Evolutionary conservation across 352 stramenopile genomes (phyloP).

Genomic region (Lagenidium giganteum): DNA sequence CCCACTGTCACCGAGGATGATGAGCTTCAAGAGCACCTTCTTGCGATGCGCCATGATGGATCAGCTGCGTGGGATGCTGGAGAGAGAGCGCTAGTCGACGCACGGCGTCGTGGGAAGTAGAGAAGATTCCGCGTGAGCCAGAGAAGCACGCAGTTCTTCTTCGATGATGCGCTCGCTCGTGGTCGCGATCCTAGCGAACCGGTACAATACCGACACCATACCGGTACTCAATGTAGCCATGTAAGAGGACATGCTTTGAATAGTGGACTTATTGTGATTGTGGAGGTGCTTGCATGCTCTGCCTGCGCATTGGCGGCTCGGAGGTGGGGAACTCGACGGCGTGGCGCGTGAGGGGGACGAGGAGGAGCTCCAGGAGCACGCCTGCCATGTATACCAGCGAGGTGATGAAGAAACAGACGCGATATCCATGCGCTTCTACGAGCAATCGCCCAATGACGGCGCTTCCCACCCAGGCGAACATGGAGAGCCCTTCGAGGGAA

Average conservation of each 20-base stretch:
- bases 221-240: constrained; percentile 23
- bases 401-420: constrained; percentile 57
- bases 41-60: constrained; percentile 83
- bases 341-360: constrained; percentile 41
- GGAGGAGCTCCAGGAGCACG: constrained; percentile 36
- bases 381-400: constrained; percentile 38
- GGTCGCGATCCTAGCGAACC: constrained; percentile 7
- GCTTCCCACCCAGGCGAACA: constrained; percentile 58
- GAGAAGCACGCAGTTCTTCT: too few relatives aligned
- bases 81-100: too few relatives aligned
- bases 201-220: constrained; percentile 12
- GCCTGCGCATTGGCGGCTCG: too few relatives aligned
- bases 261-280: background rate
- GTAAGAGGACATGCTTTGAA: background rate
- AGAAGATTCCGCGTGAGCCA: background rate
- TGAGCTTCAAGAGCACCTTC: constrained; percentile 97
- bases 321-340: constrained; percentile 9
- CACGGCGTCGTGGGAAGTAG: background rate
- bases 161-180: too few relatives aligned
- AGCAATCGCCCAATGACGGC: constrained; percentile 59
- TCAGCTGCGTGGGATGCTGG: background rate
- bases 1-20: constrained; percentile 98
- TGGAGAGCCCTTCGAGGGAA: constrained; percentile 56
- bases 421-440: constrained; percentile 54
- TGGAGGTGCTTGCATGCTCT: background rate